Base-by-base conservation (phyloP, 2,329 filamentous ascomycete species). In the Talaromyces atroroseus region DNA sequence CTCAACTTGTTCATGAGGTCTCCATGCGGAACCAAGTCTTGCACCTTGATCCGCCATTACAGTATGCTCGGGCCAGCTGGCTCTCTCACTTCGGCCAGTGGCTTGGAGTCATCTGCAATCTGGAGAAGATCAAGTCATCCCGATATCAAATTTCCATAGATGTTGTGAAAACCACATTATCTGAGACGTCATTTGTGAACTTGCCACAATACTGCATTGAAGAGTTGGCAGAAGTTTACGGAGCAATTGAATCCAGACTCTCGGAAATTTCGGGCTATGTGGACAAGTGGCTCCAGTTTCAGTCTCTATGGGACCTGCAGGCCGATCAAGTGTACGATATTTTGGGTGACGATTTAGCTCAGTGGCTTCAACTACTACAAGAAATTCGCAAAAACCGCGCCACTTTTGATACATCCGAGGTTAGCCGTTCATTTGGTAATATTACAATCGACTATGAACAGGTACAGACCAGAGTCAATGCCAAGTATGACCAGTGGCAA, bases 401-500 rank as follows among this genome's bases (percentile, higher is more conserved):
- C 44, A 99, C 95, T 0, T 99, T 99, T 66, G 94, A 99, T 68
- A 99, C 92, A 1, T 95, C 92, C 8, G 94, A 96, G 69, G 90
- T 95, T 62, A 94, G 88, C 71, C 88, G 89, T 40, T 88, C 88
- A 1, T 99, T 99, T 69, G 94, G 94, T 4, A 92, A 95, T 71
- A 85, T 97, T 54, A 90, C 88, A 3, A 91, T 99, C 66, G 92
- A 99, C 71, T 99, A 99, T 67, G 94, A 97, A 66, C 95, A 99
- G 72, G 94, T 99, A 0, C 95, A 99, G 73, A 90, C 92, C 57
- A 96, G 96, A 74, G 94, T 99, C 71, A 99, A 97, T 66, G 90
- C 91, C 65, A 99, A 97, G 72, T 99, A 99, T 69, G 95, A 99
- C 69, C 92, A 97, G 71, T 99, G 95, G 94, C 94, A 99, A 72